Evolutionary conservation across 2,329 filamentous ascomycete genomes (phyloP).

Genomic region (Fusarium annulatum): DNA sequence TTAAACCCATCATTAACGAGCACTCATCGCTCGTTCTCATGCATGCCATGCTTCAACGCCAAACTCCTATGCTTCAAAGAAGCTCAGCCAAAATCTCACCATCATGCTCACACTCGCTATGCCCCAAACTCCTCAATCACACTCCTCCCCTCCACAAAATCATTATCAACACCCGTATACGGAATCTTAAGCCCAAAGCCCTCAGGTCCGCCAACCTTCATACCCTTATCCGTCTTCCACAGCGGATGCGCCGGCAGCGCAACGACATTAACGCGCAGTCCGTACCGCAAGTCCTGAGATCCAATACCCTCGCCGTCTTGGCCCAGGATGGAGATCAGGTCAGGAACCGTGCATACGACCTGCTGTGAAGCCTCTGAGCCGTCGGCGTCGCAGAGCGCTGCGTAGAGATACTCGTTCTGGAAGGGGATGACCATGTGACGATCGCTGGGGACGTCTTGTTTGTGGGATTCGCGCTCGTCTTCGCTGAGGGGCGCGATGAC

Average conservation of each 20-base stretch:
- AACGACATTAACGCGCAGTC: slow-evolving; percentile 61
- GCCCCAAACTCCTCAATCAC: slow-evolving; percentile 62
- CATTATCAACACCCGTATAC: slow-evolving; percentile 44
- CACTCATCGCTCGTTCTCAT: not conserved
- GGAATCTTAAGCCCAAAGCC: slow-evolving; percentile 49
- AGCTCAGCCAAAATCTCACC: not conserved
- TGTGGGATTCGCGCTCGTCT: slow-evolving; percentile 45
- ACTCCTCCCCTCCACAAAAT: slow-evolving; percentile 59
- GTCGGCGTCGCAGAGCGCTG: slow-evolving; percentile 47
- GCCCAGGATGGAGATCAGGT: slow-evolving; percentile 52
- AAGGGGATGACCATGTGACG: slow-evolving; percentile 54
- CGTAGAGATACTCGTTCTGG: slow-evolving; percentile 56
- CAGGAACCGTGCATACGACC: slow-evolving; percentile 51
- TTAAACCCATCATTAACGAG: not conserved
- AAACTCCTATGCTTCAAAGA: not conserved
- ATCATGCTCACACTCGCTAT: not conserved
- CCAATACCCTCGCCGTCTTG: slow-evolving; percentile 62
- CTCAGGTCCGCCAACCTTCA: slow-evolving; percentile 50
- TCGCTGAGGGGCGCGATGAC: slow-evolving; percentile 48
- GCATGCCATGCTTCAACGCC: not conserved
- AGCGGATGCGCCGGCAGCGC: slow-evolving; percentile 61
- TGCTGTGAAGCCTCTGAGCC: slow-evolving; percentile 46
- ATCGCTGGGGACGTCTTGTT: slow-evolving; percentile 29
- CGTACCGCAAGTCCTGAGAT: slow-evolving; percentile 63
- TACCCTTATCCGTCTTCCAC: slow-evolving; percentile 56